Percentiles rank a stretch among this genome's conserved stretches.
Evolutionary conservation across 805 yeast genomes (phyloP).

Genomic region (Candida patagonica): DNA sequence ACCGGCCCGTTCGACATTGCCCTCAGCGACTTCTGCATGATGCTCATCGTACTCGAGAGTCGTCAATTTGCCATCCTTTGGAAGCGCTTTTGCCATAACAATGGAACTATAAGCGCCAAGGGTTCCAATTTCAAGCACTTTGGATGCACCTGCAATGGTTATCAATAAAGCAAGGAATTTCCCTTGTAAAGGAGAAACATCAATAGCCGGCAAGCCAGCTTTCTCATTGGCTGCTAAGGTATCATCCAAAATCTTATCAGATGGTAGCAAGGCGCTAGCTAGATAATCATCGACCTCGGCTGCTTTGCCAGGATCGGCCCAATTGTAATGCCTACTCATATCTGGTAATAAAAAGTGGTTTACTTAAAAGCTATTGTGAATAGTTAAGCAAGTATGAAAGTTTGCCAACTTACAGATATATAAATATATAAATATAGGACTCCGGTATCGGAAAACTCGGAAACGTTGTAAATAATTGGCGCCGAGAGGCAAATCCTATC

Average conservation of each 20-base stretch:
- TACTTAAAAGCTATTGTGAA: not conserved
- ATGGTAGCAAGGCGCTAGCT: no score
- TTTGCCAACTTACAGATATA: not conserved
- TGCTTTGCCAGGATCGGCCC: no score
- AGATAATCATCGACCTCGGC: no score
- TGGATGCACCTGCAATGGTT: conserved; percentile 7
- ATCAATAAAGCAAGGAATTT: conserved; percentile 9
- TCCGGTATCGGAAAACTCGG: no score
- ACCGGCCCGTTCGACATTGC: conserved; percentile 12
- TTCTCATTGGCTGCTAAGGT: no score
- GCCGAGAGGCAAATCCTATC: no score
- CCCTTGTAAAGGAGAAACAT: conserved; percentile 10
- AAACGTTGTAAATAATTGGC: no score
- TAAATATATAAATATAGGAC: not conserved
- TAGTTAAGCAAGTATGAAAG: not conserved
- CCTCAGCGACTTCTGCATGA: conserved; percentile 13
- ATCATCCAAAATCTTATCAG: no score
- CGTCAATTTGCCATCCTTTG: conserved; percentile 7
- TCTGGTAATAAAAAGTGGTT: no score
- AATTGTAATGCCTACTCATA: no score
- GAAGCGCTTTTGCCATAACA: conserved; percentile 10
- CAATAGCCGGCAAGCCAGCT: conserved; percentile 11
- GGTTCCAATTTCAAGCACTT: conserved; percentile 12
- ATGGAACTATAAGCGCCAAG: conserved; percentile 14
- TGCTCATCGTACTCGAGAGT: conserved; percentile 10